Base-by-base conservation (phyloP, 495 filamentous ascomycete genomes). In the Cercophora samala region DNA sequence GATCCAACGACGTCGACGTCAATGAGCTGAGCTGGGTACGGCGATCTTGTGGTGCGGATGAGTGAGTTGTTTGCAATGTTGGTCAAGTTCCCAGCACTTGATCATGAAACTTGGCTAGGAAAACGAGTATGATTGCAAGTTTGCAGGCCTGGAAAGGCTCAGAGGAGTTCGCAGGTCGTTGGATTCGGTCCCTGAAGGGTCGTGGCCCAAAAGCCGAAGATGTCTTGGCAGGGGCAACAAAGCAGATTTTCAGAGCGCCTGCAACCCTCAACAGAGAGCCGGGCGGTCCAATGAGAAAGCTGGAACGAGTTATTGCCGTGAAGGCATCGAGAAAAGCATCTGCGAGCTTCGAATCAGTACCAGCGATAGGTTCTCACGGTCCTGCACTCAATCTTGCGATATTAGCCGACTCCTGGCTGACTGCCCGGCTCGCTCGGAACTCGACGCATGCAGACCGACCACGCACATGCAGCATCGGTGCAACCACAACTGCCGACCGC, bases 381-480 rank as follows among this genome's bases (percentile, higher is more conserved):
- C n/a, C 53, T 56, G n/a, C 53, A 19, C 5, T 56, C 53, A 56
- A 19, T 23, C n/a, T 22, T 56, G n/a, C 53, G 21, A 56, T 56
- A 56, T 56, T 22, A 23, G n/a, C n/a, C 53, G 53, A 56, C 53
- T 56, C 6, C 17, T 21, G 52, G 4, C 52, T 19, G 52, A 18
- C 52, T 19, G 52, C 52, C 22, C 53, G 53, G 53, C 53, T 56
- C 53, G 53, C n/a, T 56, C 53, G 53, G 53, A 11, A 23, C 53
- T 19, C 22, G 53, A 19, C 11, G 53, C 53, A 56, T 46, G 37
- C 37, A 46, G 9, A 46, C 37, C 13, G 37, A 46, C 9, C 37
- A 46, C 37, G 15, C 37, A 46, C 11, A 46, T 17, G 15, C 29
- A n/a, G 29, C 37, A 46, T 46, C 11, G 15, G 15, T 18, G 13